These are phyloP conservation scores for Arxiozyma telluris DNA, from an alignment of 1,139 yeast genomes.

Conservation along the genomic window DNA sequence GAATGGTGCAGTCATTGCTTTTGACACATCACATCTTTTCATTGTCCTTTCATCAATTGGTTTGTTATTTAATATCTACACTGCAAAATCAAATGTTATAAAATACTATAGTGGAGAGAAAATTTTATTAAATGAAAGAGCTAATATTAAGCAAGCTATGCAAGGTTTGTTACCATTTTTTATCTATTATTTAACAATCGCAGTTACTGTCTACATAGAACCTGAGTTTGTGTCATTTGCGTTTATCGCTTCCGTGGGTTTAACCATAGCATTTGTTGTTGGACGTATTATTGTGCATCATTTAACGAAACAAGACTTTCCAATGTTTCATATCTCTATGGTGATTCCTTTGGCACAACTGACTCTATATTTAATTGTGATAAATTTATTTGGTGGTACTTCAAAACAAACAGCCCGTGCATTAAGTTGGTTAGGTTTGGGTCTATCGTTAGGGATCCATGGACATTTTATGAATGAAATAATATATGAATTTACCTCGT, in stretches of 20 bases:
- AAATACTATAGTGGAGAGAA: constrained; percentile 37
- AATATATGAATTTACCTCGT: constrained; percentile 34
- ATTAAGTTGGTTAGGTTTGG: constrained; percentile 64
- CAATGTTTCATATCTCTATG: constrained; percentile 60
- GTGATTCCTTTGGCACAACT: constrained; percentile 55
- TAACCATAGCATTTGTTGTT: constrained; percentile 73
- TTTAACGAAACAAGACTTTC: constrained; percentile 70
- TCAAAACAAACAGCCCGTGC: constrained; percentile 37
- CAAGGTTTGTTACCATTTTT: constrained; percentile 65
- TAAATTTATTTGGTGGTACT: constrained; percentile 36
- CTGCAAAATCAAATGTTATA: constrained; percentile 65
- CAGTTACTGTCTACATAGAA: constrained; percentile 38
- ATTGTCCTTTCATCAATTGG: constrained; percentile 33
- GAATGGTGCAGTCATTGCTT: constrained; percentile 7
- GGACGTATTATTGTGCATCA: constrained; percentile 87
- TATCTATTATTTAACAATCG: constrained; percentile 48
- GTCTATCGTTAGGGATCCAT: constrained; percentile 67
- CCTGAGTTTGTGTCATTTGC: constrained; percentile 52
- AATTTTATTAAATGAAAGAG: constrained; percentile 20
- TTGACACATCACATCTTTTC: constrained; percentile 21
- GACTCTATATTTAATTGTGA: constrained; percentile 35
- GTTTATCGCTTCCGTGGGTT: constrained; percentile 61
- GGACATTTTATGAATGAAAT: constrained; percentile 72
- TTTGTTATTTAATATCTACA: constrained; percentile 57
- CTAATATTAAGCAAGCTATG: constrained; percentile 36